These are phyloP conservation scores for Didymella arachidicola DNA, from an alignment of 2,329 filamentous ascomycete species.

Conservation along the genomic window DNA sequence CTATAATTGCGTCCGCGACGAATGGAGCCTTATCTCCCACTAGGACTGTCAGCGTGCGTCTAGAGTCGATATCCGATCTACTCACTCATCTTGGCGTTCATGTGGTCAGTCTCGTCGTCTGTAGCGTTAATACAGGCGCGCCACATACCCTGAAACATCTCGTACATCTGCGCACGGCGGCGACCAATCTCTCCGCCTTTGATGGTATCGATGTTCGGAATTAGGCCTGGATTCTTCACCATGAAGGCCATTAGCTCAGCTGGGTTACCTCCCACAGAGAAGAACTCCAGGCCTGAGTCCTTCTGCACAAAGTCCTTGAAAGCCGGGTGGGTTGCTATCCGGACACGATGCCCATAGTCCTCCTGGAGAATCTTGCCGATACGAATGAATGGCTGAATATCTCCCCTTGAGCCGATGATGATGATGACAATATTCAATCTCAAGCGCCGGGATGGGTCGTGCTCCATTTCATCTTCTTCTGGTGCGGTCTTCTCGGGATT, in stretches of 20 bases:
- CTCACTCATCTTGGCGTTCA: conserved; percentile 66
- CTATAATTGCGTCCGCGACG: conserved; percentile 82
- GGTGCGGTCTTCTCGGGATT: conserved; percentile 37
- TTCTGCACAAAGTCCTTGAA: conserved; percentile 79
- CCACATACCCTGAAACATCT: conserved; percentile 88
- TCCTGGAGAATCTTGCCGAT: conserved; percentile 76
- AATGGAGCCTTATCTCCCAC: conserved; percentile 73
- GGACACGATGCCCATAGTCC: conserved; percentile 75
- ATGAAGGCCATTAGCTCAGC: conserved; percentile 87
- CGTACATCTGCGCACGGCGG: conserved; percentile 73
- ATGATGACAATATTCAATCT: conserved; percentile 81
- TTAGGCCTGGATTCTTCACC: conserved; percentile 82
- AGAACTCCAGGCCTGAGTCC: conserved; percentile 78
- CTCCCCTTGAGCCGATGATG: conserved; percentile 81
- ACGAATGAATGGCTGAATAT: conserved; percentile 81
- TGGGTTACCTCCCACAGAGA: conserved; percentile 79
- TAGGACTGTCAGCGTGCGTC: conserved; percentile 24
- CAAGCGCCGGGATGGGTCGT: conserved; percentile 50
- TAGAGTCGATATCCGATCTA: neutral
- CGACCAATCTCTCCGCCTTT: conserved; percentile 75
- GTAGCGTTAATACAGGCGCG: conserved; percentile 76
- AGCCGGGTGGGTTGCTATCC: conserved; percentile 79
- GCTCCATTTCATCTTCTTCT: conserved; percentile 47
- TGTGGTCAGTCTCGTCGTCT: conserved; percentile 69
- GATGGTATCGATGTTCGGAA: conserved; percentile 76